phyloP scores from a whole-genome alignment of 2,329 filamentous ascomycete species.

The Trichoderma semiorbis region DNA sequence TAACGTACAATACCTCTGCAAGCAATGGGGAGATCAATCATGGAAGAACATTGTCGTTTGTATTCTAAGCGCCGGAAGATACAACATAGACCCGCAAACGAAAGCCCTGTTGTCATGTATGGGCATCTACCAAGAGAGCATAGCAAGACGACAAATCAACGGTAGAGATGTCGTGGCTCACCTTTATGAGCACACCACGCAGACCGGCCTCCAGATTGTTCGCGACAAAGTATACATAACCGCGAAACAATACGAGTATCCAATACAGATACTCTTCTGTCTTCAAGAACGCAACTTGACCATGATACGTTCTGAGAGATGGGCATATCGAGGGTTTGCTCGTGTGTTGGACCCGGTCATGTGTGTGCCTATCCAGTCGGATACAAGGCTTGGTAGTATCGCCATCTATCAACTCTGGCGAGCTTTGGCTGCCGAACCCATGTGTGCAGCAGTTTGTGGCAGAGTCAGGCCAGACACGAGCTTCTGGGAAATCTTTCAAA shows the following conservation, averaged over 20 bases:
- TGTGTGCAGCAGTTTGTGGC: neutral
- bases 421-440: neutral
- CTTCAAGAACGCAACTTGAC: neutral
- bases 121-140: neutral
- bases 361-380: neutral
- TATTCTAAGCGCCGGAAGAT: neutral
- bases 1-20: neutral
- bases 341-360: neutral
- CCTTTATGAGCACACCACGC: neutral
- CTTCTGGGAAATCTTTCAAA: neutral
- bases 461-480: neutral
- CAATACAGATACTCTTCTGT: neutral
- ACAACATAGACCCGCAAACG: neutral
- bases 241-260: neutral
- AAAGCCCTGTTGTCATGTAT: neutral
- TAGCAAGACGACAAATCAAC: neutral
- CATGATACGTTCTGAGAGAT: neutral
- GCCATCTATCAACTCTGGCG: neutral
- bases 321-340: neutral
- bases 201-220: neutral
- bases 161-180: neutral
- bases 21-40: neutral
- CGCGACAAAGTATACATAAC: neutral
- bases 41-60: neutral
- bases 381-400: neutral